Evolutionary conservation across 257 asterid species (phyloP), one percentile per base, ranked within the genome.

Genomic region (Mentha longifolia): DNA sequence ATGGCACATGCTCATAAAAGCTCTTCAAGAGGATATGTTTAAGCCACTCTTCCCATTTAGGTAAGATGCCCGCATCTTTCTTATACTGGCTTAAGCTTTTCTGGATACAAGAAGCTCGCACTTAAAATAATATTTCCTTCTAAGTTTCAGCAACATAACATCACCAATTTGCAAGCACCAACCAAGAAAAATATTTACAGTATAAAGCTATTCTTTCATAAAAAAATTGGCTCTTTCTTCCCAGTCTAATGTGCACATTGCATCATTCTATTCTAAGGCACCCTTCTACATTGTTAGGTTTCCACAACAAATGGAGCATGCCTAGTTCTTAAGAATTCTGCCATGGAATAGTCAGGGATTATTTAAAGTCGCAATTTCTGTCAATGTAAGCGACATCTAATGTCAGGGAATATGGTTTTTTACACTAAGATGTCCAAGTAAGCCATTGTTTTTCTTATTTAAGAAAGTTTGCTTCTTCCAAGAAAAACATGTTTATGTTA

Each of bases 1-100:
- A 65, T 17, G 55, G 52, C 56, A 47, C 33, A 42, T 45, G 16
- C 74, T 57, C 14, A 41, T 57, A 46, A 7, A 30, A 59, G 49
- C 30, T 30, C 25, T 59, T n/a, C 41, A 30, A 17, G 65, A 55
- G 54, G 19, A 47, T 22, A 22, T 22, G 1, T 22, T 22, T 2
- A 22, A 22, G 25, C 25, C 25, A 22, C 25, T 22, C 2, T 22
- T 22, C 25, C 25, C 25, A 22, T 22, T 22, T 22, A 22, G 25
- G 25, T 22, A 22, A 22, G 25, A 22, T 2, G 2, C 25, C 25
- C 1, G 25, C 25, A 22, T 22, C 25, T 22, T 22, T 22, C 25
- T 22, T 22, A 22, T 22, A 22, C 25, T 22, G 25, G 25, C 25
- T 22, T 22, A 22, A 22, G 25, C 25, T 31, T 31, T 31, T 46